phyloP scores from a whole-genome alignment of 2,329 filamentous ascomycete genomes.

The Diaporthe velutina region DNA sequence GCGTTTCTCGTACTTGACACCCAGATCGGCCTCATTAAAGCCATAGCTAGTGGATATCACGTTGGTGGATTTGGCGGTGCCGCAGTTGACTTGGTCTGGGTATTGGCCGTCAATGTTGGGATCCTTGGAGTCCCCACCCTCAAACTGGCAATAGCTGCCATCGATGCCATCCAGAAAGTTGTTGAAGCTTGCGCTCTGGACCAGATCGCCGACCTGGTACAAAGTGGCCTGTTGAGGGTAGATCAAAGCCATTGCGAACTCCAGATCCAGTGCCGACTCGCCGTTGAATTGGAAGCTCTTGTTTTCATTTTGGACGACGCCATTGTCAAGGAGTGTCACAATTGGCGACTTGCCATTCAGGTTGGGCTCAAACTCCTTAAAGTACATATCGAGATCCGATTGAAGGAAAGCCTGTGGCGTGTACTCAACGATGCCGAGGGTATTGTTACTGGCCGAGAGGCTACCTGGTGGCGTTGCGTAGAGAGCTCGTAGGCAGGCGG shows the following conservation, averaged over 20 bases:
- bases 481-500: slow-evolving; percentile 65
- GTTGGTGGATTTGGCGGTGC: slow-evolving; percentile 59
- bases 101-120: slow-evolving; percentile 53
- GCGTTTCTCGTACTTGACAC: slow-evolving; percentile 60
- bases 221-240: slow-evolving; percentile 64
- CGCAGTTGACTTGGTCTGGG: slow-evolving; percentile 57
- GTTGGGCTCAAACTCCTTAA: slow-evolving; percentile 56
- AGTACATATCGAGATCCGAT: slow-evolving; percentile 62
- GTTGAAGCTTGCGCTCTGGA: slow-evolving; percentile 46
- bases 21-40: slow-evolving; percentile 64
- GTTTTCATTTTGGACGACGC: slow-evolving; percentile 50
- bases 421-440: slow-evolving; percentile 67
- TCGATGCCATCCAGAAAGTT: slow-evolving; percentile 56
- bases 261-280: slow-evolving; percentile 52
- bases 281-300: slow-evolving; percentile 54
- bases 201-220: slow-evolving; percentile 58
- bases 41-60: slow-evolving; percentile 68
- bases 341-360: slow-evolving; percentile 56
- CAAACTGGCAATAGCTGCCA: slow-evolving; percentile 58
- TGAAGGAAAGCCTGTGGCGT: slow-evolving; percentile 66
- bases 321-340: slow-evolving; percentile 50
- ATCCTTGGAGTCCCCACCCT: slow-evolving; percentile 55
- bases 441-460: slow-evolving; percentile 55
- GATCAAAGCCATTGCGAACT: slow-evolving; percentile 62
- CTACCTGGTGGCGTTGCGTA: slow-evolving; percentile 58